phyloP scores from a whole-genome alignment of 208 protist genomes.

The Angomonas deanei region DNA sequence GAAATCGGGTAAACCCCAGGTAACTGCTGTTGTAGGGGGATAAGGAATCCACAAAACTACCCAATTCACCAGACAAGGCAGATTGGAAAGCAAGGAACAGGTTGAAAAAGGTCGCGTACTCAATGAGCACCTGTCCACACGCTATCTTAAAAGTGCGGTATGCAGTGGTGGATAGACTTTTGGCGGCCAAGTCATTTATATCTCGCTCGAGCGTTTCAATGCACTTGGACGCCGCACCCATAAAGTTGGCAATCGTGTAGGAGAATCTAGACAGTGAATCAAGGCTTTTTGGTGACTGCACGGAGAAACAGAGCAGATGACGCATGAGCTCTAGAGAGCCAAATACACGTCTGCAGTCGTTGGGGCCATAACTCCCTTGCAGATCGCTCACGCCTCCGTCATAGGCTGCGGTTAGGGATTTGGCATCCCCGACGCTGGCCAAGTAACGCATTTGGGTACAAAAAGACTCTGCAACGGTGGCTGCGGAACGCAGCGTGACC shows the following conservation, averaged over 20 bases:
- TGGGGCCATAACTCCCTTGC: neutral
- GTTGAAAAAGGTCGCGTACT: slow-evolving; percentile 41
- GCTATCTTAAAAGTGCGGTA: slow-evolving; percentile 7
- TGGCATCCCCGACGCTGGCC: neutral
- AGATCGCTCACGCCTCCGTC: neutral
- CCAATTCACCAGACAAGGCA: slow-evolving; percentile 12
- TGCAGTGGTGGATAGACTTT: slow-evolving; percentile 7
- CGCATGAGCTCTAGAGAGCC: neutral
- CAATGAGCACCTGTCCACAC: slow-evolving; percentile 13
- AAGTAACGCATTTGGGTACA: neutral
- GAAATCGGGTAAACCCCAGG: slow-evolving; percentile 28
- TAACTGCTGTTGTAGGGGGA: slow-evolving; percentile 13
- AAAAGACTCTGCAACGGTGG: neutral
- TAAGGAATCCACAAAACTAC: slow-evolving; percentile 14
- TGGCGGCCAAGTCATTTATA: slow-evolving; percentile 2
- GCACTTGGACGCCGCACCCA: neutral
- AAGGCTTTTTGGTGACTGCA: neutral
- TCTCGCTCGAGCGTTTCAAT: slow-evolving; percentile 12
- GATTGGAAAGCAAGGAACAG: slow-evolving; percentile 18
- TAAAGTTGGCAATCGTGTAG: neutral
- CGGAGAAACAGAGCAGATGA: neutral
- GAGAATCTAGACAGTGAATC: neutral
- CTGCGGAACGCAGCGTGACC: neutral
- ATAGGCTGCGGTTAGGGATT: neutral
- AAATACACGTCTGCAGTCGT: neutral